Evolutionary conservation across 805 yeast species (phyloP).

Genomic region (Pachysolen tannophilus): DNA sequence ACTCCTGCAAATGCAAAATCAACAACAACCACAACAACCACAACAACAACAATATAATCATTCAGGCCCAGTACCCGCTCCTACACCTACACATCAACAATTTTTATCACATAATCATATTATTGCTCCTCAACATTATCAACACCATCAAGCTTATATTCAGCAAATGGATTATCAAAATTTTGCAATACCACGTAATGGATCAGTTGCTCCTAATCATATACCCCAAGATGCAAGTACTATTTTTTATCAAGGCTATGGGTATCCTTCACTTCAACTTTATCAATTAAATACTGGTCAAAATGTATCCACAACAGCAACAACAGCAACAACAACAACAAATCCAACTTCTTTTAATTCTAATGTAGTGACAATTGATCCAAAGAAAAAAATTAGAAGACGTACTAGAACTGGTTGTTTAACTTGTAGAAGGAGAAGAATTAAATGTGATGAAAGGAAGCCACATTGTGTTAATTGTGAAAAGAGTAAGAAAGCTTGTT

Average conservation of each 20-base stretch:
- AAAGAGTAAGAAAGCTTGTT: conserved; percentile 52
- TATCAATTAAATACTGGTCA: too few relatives aligned
- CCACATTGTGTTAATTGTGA: conserved; percentile 66
- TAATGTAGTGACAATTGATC: conserved; percentile 11
- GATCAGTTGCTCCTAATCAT: too few relatives aligned
- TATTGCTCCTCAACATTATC: neutral
- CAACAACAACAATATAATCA: conserved; percentile 4
- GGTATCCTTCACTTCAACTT: conserved; percentile 1
- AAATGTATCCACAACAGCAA: conserved; percentile 25
- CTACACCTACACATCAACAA: too few relatives aligned
- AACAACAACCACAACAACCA: conserved; percentile 1
- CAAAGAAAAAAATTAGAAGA: conserved; percentile 40
- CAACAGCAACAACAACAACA: conserved; percentile 33
- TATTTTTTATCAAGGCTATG: too few relatives aligned
- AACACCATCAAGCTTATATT: neutral
- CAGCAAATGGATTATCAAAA: neutral
- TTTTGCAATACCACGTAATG: too few relatives aligned
- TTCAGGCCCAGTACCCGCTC: neutral
- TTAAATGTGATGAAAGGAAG: conserved; percentile 70
- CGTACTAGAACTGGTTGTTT: conserved; percentile 71
- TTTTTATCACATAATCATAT: too few relatives aligned
- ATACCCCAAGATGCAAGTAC: too few relatives aligned
- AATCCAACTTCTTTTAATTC: neutral
- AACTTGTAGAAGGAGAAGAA: conserved; percentile 63
- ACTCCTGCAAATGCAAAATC: neutral